Evolutionary conservation across 306 rosid genomes (phyloP), one percentile per base, ranked within the genome.

Genomic region (Mucuna pruriens): DNA sequence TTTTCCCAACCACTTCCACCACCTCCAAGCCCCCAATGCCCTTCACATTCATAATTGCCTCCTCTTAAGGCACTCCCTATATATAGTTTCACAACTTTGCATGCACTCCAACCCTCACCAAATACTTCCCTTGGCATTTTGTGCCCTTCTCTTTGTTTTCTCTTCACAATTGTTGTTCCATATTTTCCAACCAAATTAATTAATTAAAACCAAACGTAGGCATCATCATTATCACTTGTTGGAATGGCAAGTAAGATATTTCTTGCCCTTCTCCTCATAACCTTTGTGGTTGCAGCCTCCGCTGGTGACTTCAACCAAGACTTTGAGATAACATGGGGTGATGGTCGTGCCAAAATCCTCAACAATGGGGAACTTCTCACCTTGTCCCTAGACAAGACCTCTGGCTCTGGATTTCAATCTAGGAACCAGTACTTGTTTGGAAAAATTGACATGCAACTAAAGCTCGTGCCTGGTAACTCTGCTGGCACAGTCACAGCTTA

Each of bases 391-490:
- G 92, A 89, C 82, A 82, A 84, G 16, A 6, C 58, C 73, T 89
- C 92, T 52, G 92, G 92, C 81, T 86, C 90, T 17, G 92, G 92
- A 10, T 84, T 89, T 64, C 77, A 36, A 46, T 86, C 92, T 58
- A 73, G 31, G 31, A 72, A 79, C 0, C 58, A 91, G 25, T 91
- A 86, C 82, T 77, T 91, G 72, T 91, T 89, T 31, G 93, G 91
- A 16, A 87, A 91, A 60, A 84, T 91, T 2, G 91, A 91, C 84
- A 91, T 87, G 89, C 93, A 91, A 58, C 60, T 91, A 8, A 91
- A 91, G 49, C 91, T 91, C 0, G 93, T 91, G n/a, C 86, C 93
- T 4, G 95, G 95, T 46, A 87, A 89, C 84, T 89, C 92, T 4
- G 92, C 92, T 0, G 92, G 92, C 36, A 89, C 92, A 1, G 87